Percentiles rank a stretch among this genome's conserved stretches.
These are phyloP conservation scores for Gracilaria gracilis DNA, from an alignment of 23 red algal genomes.

Conservation along the genomic window DNA sequence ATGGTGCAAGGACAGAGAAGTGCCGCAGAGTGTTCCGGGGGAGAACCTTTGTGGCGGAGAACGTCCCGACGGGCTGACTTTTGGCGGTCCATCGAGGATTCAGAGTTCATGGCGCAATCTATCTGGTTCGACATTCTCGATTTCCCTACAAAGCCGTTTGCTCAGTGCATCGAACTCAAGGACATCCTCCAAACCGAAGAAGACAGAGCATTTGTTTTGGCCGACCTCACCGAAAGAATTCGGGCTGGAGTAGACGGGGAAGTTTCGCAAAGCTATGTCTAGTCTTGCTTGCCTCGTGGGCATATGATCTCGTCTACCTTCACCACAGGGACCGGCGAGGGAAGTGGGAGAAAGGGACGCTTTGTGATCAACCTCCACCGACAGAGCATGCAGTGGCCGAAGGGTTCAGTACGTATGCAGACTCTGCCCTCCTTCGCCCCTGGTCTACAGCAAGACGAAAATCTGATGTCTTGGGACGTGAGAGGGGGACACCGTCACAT, in stretches of 20 bases:
- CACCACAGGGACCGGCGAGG: not conserved
- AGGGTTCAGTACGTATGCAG: conserved; percentile 1
- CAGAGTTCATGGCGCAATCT: conserved; percentile 5
- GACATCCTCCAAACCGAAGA: conserved; percentile 11
- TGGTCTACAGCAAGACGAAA: not conserved
- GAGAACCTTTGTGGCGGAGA: conserved; percentile 22
- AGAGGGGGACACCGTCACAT: conserved; percentile 45
- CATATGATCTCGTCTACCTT: conserved; percentile 29
- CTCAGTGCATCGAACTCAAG: not conserved
- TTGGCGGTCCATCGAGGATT: conserved; percentile 13
- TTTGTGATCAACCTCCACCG: conserved; percentile 4
- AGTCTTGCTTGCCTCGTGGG: not conserved
- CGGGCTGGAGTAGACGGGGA: conserved; percentile 5
- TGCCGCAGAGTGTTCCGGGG: not conserved
- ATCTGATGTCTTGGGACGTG: conserved; percentile 56
- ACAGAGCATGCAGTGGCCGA: conserved; percentile 19
- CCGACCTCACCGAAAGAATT: conserved; percentile 7
- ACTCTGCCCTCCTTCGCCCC: not conserved
- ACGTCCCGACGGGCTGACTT: conserved; percentile 3
- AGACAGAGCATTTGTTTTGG: conserved; percentile 14
- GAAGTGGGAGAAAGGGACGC: not conserved
- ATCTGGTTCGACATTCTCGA: conserved; percentile 17
- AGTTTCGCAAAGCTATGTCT: not conserved
- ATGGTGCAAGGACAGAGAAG: not conserved
- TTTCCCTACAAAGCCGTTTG: conserved; percentile 33